Evolutionary conservation across 2,329 filamentous ascomycete species (phyloP), one percentile per base, ranked within the genome.

Genomic region (Periconia macrospinosa): DNA sequence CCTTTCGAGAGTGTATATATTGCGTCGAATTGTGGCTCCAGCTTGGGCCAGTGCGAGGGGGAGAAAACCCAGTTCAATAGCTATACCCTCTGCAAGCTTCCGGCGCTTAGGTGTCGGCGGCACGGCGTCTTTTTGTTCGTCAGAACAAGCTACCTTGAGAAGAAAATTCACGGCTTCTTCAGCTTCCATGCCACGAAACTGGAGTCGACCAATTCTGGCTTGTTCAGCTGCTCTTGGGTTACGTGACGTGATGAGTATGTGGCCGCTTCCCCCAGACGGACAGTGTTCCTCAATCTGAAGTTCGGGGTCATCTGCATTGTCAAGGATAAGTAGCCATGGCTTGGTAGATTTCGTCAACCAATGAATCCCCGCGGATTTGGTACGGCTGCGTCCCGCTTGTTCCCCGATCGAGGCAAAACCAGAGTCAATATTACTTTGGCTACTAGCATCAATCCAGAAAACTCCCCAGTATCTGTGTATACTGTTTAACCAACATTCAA

Each of bases 401-500:
- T 58, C 57, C 5, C 58, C 70, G 27, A 74, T 67, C 9, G 23
- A 53, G 2, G 61, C 54, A 49, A 65, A 73, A 0, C 56, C 49
- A 27, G 68, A 58, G 50, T 66, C 58, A 9, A 65, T 53, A 37
- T 53, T 61, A 30, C 66, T 53, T 7, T 47, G n/a, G 49, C 49
- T 64, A 45, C 61, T 72, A 19, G 65, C 70, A 58, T 75, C 67
- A 41, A 75, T 63, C 67, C 68, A 72, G 54, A 75, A 75, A 19
- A 75, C 56, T 9, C 69, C 71, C 71, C 70, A 71, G 57, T 64
- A 72, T 27, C 61, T 63, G 17, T 8, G 30, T 33, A 33, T 33
- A 33, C 30, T 33, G 30, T 33, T 33, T 8, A 33, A 33, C 30
- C 13, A 33, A 33, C 30, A 13, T 33, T 33, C 7, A 33, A 33